phyloP scores from a whole-genome alignment of 192 early-diverging fungal species.

The Martensiomyces pterosporus region DNA sequence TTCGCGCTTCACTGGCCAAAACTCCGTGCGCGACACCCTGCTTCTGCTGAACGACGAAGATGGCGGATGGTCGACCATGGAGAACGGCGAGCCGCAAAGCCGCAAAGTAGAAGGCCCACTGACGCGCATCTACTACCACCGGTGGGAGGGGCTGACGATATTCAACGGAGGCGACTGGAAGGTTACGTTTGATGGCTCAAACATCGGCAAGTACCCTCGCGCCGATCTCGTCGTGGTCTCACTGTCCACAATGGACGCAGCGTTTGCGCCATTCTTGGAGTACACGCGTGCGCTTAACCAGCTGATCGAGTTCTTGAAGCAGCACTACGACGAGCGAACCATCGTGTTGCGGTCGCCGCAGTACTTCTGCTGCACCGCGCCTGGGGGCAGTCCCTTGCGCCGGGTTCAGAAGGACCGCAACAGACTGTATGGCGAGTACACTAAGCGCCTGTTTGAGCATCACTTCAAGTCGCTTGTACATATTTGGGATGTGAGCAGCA shows the following conservation, averaged over 20 bases:
- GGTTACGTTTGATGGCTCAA: not conserved
- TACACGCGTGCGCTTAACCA: conserved; percentile 16
- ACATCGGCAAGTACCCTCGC: conserved; percentile 1
- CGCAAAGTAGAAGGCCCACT: not conserved
- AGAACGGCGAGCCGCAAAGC: conserved; percentile 5
- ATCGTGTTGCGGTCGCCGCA: conserved; percentile 24
- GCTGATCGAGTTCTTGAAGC: conserved; percentile 6
- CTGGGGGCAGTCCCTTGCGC: conserved; percentile 9
- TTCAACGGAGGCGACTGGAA: conserved; percentile 13
- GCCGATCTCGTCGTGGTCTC: conserved; percentile 11
- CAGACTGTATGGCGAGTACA: conserved; percentile 14
- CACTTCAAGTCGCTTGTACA: conserved; percentile 11
- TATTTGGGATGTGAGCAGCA: conserved; percentile 10
- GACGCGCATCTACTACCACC: conserved; percentile 16
- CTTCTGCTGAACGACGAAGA: conserved; percentile 22
- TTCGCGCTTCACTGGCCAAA: conserved; percentile 15
- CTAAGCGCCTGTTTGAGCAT: conserved; percentile 6
- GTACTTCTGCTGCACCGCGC: conserved; percentile 18
- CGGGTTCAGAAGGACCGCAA: conserved; percentile 22
- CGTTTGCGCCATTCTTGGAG: conserved; percentile 19
- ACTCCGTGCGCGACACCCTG: conserved; percentile 20
- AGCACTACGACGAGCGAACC: conserved; percentile 4
- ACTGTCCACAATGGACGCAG: conserved; percentile 7
- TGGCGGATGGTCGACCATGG: conserved; percentile 16
- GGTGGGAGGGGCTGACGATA: conserved; percentile 19